Base-by-base conservation (phyloP, 345 rosid species). In the Camelina sativa region DNA sequence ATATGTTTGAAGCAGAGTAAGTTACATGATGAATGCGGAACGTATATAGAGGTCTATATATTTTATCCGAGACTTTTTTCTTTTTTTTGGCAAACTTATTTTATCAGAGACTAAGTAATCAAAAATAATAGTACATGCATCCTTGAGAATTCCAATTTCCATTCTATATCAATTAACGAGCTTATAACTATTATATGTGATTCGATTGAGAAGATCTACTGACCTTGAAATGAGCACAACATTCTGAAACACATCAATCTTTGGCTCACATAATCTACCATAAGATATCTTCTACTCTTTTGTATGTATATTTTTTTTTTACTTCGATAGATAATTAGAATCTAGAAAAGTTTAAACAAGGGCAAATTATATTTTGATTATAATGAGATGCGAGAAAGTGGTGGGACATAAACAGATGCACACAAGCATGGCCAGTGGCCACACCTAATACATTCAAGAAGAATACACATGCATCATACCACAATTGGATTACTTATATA, bases 321-420 rank as follows among this genome's bases (percentile, higher is more conserved):
- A 64, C 64, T 64, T 44, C 25, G 30, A 56, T 22, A 46, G 6
- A 57, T 20, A 38, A 48, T 7, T 50, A 41, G 22, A 16, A 8
- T 12, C 52, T 4, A 6, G 11, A 53, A 68, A 55, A 68, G 41
- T 28, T 28, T 28, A 28, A 64, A 20, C 37, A 67, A 59, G 73
- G 78, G 73, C 62, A 75, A 67, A 25, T 11, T 44, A 37, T 65
- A 38, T 46, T 65, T 51, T 60, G 44, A 52, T 16, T 22, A 17
- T 61, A 76, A 13, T 62, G 53, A 62, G 41, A 69, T 54, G 62
- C 12, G 59, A 76, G 75, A 62, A 62, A 76, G 65, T 62, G 75
- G 75, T 69, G 58, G 64, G 75, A 76, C 75, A 69, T 69, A 61
- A 23, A 51, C 52, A 76, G 55, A 23, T 62, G 75, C 69, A 69